Percentiles rank a stretch among this genome's conserved stretches.
Conservation (phyloP, 163 green algal genomes). For the Scenedesmus sp. region DNA sequence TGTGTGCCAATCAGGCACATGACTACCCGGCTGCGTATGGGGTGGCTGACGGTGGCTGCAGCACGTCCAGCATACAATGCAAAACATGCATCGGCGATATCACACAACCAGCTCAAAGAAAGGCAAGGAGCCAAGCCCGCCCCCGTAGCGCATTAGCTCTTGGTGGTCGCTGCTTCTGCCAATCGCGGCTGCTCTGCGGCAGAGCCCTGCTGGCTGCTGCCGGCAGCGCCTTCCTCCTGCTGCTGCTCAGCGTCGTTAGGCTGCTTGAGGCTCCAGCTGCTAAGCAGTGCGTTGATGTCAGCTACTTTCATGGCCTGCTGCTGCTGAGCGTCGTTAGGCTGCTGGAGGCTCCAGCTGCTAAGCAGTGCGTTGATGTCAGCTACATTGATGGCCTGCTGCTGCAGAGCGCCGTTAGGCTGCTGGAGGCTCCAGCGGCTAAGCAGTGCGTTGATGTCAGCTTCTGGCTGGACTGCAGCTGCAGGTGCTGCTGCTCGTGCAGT, state of each 20-base stretch:
- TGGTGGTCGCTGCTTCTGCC: background rate
- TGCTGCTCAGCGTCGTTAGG: background rate
- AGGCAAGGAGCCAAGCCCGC: background rate
- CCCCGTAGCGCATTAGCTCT: background rate
- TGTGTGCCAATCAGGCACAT: background rate
- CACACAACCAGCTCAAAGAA: background rate
- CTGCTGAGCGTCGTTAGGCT: background rate
- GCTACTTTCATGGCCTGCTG: no score
- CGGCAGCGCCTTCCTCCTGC: background rate
- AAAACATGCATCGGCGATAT: background rate
- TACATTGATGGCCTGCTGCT: no score
- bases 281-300: background rate
- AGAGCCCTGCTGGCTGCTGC: background rate
- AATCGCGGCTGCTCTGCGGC: background rate
- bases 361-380: background rate
- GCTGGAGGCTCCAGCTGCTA: constrained; percentile 20
- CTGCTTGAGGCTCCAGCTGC: constrained; percentile 30
- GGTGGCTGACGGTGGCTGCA: background rate
- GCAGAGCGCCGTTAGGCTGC: background rate
- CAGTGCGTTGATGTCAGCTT: background rate
- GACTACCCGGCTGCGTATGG: no score
- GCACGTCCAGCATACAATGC: background rate
- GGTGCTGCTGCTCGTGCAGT: background rate
- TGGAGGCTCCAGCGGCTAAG: constrained; percentile 25
- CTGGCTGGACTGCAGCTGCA: background rate